Base-by-base conservation (phyloP, 345 rosid genomes). In the Dipteronia dyeriana region DNA sequence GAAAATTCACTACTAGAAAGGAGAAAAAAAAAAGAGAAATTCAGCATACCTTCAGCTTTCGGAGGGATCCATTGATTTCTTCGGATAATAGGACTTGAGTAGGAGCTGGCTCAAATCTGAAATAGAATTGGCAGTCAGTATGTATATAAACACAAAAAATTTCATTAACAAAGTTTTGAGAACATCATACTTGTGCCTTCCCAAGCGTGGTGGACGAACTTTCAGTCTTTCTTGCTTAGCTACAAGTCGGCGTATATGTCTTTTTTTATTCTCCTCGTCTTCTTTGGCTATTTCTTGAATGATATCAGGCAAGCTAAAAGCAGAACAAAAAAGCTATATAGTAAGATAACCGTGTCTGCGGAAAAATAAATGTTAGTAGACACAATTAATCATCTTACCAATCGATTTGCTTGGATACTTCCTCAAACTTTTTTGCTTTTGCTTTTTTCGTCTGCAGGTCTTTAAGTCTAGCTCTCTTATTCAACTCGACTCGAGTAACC, bases 1-100 rank as follows among this genome's bases (percentile, higher is more conserved):
- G 47, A 14, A 71, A 22, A 5, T 53, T 66, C 20, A 54, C 43
- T 62, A 45, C 57, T 54, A 78, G 71, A 62, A 71, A 43, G 5
- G 41, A 29, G 41, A 29, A 6, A 57, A 17, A 47, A 47, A 5
- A 34, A 5, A 34, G 75, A 31, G 64, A 67, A 22, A 23, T 43
- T 51, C 66, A 60, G 17, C n/a, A 0, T 80, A 92, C 99, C 91
- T 94, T 95, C 22, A 92, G 84, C 79, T 92, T 89, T 14, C 94
- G 94, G 54, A 94, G 91, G 75, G 99, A 96, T 39, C 98, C 98
- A 1, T 93, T 94, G 75, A 96, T 90, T 79, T 96, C 98, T 85
- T 96, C 99, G 39, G 94, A 88, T 73, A 96, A 87, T 22, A 94
- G 87, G 51, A 96, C 99, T 77, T 94, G 97, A 71, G 87, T 76